A percentile compares a stretch with the other conserved stretches of the same genome.
Evolutionary conservation across 1,139 yeast species (phyloP).

Genomic region (Insectozyma bohioensis): DNA sequence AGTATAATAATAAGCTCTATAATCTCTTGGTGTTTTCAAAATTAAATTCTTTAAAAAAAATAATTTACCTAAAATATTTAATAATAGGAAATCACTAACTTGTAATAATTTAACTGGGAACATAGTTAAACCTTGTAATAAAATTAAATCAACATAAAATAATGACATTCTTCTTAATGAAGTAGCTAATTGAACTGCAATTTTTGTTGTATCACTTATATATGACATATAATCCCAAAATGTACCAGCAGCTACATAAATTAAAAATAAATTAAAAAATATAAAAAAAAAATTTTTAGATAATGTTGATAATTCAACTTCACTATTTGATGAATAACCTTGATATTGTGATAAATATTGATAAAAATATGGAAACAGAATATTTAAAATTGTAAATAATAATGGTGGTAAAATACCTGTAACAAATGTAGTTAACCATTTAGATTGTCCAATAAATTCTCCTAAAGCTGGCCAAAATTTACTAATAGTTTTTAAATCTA

Average conservation of each 20-base stretch:
- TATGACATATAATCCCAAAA: conserved; percentile 77
- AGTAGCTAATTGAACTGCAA: conserved; percentile 71
- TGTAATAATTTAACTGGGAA: conserved; percentile 69
- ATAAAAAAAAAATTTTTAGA: conserved; percentile 78
- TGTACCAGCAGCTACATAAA: conserved; percentile 79
- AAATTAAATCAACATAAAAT: conserved; percentile 71
- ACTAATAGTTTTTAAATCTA: conserved; percentile 68
- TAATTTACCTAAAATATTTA: conserved; percentile 59
- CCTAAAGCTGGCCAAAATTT: conserved; percentile 77
- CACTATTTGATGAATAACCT: conserved; percentile 74
- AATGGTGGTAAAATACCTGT: conserved; percentile 78
- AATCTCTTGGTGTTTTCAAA: conserved; percentile 58
- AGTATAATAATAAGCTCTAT: conserved; percentile 59
- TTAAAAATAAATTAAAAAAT: conserved; percentile 74
- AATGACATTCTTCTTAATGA: conserved; percentile 67
- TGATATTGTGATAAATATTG: conserved; percentile 65
- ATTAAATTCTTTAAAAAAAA: conserved; percentile 49
- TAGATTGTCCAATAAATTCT: conserved; percentile 52
- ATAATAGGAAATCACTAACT: conserved; percentile 46
- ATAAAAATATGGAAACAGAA: conserved; percentile 67
- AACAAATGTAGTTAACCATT: conserved; percentile 70
- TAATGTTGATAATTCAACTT: conserved; percentile 70
- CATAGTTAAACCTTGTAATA: conserved; percentile 76
- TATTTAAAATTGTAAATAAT: conserved; percentile 66
- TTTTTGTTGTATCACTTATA: conserved; percentile 70